Evolutionary conservation across 495 filamentous ascomycete genomes (phyloP).

Genomic region (Penicillium simplicissimum): DNA sequence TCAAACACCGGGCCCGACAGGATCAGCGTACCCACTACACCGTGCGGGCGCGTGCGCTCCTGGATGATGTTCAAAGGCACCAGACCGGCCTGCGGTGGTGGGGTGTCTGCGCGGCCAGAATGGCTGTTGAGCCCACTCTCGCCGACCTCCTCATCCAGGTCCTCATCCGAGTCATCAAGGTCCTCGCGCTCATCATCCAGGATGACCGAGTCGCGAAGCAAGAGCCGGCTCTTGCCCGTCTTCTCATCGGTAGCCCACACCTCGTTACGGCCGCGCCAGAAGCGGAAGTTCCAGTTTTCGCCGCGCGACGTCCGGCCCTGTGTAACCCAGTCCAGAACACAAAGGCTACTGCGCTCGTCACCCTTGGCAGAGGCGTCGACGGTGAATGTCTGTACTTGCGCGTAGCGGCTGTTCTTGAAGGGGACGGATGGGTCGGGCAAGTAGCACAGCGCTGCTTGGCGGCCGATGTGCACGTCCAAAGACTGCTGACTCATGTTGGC

Average conservation of each 20-base stretch:
- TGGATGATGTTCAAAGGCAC: constrained; percentile 37
- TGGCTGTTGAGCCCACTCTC: constrained; percentile 16
- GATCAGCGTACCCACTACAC: constrained; percentile 80
- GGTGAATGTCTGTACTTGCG: constrained; percentile 76
- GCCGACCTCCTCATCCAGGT: constrained; percentile 35
- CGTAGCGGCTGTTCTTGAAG: constrained; percentile 75
- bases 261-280: constrained; percentile 83
- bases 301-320: constrained; percentile 82
- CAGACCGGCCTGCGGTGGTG: constrained; percentile 23
- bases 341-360: constrained; percentile 55
- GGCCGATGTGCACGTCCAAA: constrained; percentile 60
- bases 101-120: constrained; percentile 18
- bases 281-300: constrained; percentile 82
- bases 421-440: constrained; percentile 95
- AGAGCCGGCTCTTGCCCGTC: constrained; percentile 53
- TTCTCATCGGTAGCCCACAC: constrained; percentile 61
- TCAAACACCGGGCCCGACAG: constrained; percentile 73
- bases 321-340: constrained; percentile 89
- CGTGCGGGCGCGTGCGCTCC: constrained; percentile 48
- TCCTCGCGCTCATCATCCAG: constrained; percentile 55
- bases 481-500: constrained; percentile 66
- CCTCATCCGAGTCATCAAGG: constrained; percentile 29
- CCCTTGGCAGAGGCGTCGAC: constrained; percentile 56
- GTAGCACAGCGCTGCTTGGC: constrained; percentile 72
- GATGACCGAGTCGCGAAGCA: constrained; percentile 80